Evolutionary conservation across 495 filamentous ascomycete genomes (phyloP), one percentile per base, ranked within the genome.

Genomic region (Penicillium bialowiezense): DNA sequence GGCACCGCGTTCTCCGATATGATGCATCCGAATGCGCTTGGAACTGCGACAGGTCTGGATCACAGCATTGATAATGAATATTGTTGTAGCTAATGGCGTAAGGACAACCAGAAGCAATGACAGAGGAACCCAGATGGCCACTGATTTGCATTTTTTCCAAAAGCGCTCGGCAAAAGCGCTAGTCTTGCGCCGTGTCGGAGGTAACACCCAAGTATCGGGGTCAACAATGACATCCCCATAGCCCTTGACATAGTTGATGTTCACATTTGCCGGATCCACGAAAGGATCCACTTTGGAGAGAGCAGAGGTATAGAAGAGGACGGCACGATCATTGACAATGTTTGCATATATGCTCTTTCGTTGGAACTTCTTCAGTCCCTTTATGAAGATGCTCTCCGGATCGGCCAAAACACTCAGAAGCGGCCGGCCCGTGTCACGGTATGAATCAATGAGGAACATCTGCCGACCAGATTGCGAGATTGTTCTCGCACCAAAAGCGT

Each of bases 371-470:
- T 78, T 74, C 28, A 97, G 76, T 3, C 84, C 93, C 29, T 80
- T 75, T 47, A 95, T 87, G 68, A 97, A 97, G 56, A 97, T 86
- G 51, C 86, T 90, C 17, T 85, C 78, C 4, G 85, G 86, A 50
- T 96, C 91, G 9, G 92, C 87, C 14, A 97, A 75, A 33, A 96
- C 73, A 21, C 84, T 78, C 34, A 97, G 79, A 23, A 97, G 69
- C 1, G 91, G 90, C 21, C 84, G 81, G 2, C 82, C 84, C 1
- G 88, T 93, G 48, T 88, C 82, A 15, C 90, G 81, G 65, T 96
- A 97, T 20, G 79, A 73, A 67, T 98, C 93, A 41, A 90, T 84
- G 58, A 82, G 79, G 63, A 96, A 98, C 19, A 98, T 73, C 60
- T 98, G 93, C 32, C 86, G 75, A 7, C 91, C 93, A 2, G 90